Conservation (phyloP, 163 green algal species). For the Chlorella variabilis region DNA sequence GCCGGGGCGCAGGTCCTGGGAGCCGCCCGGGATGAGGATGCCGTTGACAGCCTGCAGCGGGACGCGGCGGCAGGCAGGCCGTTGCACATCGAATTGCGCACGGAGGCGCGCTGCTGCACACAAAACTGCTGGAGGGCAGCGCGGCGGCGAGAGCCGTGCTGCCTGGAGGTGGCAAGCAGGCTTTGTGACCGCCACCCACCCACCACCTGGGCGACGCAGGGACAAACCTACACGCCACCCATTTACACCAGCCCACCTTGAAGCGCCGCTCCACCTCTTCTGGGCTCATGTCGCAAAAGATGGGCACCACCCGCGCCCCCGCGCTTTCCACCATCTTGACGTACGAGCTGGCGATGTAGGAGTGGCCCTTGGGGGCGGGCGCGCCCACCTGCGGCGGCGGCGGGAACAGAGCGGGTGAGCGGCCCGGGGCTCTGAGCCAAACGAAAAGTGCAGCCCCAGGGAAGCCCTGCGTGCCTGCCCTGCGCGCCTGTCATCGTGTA, state of each 20-base stretch:
- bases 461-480: too few relatives aligned
- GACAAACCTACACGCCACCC: too few relatives aligned
- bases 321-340: conserved; percentile 86
- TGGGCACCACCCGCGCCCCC: conserved; percentile 80
- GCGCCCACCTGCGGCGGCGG: conserved; percentile 59
- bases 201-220: too few relatives aligned
- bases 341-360: conserved; percentile 84
- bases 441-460: too few relatives aligned
- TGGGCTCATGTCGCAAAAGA: conserved; percentile 78
- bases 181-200: too few relatives aligned
- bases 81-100: background rate
- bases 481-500: too few relatives aligned
- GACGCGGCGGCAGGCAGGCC: background rate
- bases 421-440: too few relatives aligned
- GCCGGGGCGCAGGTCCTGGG: conserved; percentile 66
- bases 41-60: conserved; percentile 68
- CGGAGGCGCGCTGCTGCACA: background rate
- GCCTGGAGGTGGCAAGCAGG: too few relatives aligned
- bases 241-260: too few relatives aligned
- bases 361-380: conserved; percentile 66
- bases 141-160: too few relatives aligned
- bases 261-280: conserved; percentile 59
- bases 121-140: too few relatives aligned
- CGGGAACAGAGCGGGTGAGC: background rate
- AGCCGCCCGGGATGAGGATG: conserved; percentile 83